phyloP scores from a whole-genome alignment of 2,329 filamentous ascomycete species.

The Neonectria faginata region DNA sequence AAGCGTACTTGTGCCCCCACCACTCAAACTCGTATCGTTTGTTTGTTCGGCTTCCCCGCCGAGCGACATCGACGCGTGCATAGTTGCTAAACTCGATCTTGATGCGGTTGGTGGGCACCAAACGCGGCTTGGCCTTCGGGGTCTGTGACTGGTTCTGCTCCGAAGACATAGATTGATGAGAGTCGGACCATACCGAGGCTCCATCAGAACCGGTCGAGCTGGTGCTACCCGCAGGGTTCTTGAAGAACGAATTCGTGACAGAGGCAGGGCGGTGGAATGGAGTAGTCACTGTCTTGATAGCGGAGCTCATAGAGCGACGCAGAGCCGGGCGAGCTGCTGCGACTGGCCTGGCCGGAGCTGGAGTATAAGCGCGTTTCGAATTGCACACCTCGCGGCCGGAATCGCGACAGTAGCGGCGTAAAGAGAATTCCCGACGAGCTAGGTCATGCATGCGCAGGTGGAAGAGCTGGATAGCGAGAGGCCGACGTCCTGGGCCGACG shows the following conservation, averaged over 20 bases:
- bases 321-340: conserved; percentile 58
- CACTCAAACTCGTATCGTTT: conserved; percentile 94
- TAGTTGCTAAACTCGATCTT: conserved; percentile 98
- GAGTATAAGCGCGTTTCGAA: conserved; percentile 74
- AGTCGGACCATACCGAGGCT: conserved; percentile 43
- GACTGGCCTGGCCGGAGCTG: conserved; percentile 33
- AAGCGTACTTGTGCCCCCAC: conserved; percentile 88
- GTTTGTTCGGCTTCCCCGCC: conserved; percentile 70
- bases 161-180: conserved; percentile 36
- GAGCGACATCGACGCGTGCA: conserved; percentile 85
- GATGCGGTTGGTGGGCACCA: conserved; percentile 78
- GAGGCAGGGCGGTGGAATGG: conserved; percentile 49
- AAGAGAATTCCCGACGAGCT: conserved; percentile 85
- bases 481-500: conserved; percentile 67
- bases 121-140: conserved; percentile 50
- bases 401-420: conserved; percentile 90
- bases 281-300: conserved; percentile 59
- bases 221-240: conserved; percentile 31
- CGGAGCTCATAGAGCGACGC: conserved; percentile 58
- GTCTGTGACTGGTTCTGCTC: conserved; percentile 39
- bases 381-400: conserved; percentile 95
- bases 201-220: conserved; percentile 37
- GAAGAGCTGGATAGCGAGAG: conserved; percentile 81
- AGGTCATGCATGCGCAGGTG: conserved; percentile 96
- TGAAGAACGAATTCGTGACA: conserved; percentile 39